These are phyloP conservation scores for Poteriospumella lacustris DNA, from an alignment of 108 stramenopile species.

Conservation along the genomic window DNA sequence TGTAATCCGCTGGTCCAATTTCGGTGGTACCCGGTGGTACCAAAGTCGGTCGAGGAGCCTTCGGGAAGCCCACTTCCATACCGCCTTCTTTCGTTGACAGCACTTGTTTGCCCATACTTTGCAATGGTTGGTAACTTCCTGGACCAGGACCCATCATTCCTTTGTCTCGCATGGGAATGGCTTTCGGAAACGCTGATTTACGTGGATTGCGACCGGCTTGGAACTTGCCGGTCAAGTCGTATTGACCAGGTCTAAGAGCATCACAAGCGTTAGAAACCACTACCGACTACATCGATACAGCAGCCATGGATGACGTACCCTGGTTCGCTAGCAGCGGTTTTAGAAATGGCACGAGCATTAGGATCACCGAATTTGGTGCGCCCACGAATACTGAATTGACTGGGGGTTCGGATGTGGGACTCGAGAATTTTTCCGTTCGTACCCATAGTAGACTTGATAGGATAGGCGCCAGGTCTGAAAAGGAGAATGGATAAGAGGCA, in stretches of 20 bases:
- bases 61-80: neutral
- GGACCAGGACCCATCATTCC: conserved; percentile 8
- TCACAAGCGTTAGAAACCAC: neutral
- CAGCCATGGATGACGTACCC: conserved; percentile 15
- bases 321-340: conserved; percentile 22
- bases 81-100: neutral
- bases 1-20: conserved; percentile 29
- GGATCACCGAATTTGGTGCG: conserved; percentile 27
- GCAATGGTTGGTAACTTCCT: conserved; percentile 10
- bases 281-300: neutral
- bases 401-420: conserved; percentile 4
- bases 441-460: conserved; percentile 26
- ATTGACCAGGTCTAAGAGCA: conserved; percentile 28
- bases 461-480: conserved; percentile 18
- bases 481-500: neutral
- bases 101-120: conserved; percentile 21
- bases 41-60: conserved; percentile 19
- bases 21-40: conserved; percentile 7
- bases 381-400: conserved; percentile 3
- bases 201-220: neutral
- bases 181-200: conserved; percentile 27
- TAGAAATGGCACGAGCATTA: conserved; percentile 19
- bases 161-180: neutral
- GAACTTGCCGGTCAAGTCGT: conserved; percentile 10
- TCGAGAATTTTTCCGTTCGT: conserved; percentile 18